These are phyloP conservation scores for Zygosaccharomyces lentus DNA, from an alignment of 805 yeast species.

Conservation along the genomic window DNA sequence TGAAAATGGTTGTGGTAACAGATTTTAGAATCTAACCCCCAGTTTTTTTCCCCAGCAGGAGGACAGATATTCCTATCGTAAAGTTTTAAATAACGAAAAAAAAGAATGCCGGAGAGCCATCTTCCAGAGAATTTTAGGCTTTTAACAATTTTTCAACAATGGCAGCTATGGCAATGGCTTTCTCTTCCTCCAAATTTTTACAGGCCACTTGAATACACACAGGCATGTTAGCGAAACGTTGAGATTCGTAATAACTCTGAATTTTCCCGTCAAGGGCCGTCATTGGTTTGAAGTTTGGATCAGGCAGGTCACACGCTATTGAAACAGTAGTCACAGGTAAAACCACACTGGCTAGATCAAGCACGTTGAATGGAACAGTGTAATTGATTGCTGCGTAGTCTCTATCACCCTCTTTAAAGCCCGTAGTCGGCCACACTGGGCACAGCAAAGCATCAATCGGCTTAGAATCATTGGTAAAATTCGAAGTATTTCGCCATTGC, in stretches of 20 bases:
- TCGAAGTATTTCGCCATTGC: conserved; percentile 37
- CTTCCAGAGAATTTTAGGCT: too few relatives aligned
- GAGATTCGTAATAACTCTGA: conserved; percentile 44
- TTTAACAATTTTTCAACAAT: conserved; percentile 27
- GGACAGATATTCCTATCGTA: too few relatives aligned
- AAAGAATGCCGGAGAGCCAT: too few relatives aligned
- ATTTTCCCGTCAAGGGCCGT: conserved; percentile 32
- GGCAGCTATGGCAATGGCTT: conserved; percentile 37
- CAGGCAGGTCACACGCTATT: conserved; percentile 31
- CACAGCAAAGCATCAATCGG: conserved; percentile 48
- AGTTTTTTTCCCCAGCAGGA: too few relatives aligned
- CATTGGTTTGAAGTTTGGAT: conserved; percentile 25
- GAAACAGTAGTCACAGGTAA: conserved; percentile 44
- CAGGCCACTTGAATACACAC: conserved; percentile 54
- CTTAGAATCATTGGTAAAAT: conserved; percentile 35
- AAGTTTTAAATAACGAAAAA: too few relatives aligned
- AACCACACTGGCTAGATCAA: conserved; percentile 41
- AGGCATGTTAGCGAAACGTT: conserved; percentile 48
- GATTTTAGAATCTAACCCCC: too few relatives aligned
- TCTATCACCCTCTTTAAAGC: conserved; percentile 39
- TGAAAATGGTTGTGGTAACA: too few relatives aligned
- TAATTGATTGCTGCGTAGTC: conserved; percentile 40
- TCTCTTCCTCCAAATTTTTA: conserved; percentile 55
- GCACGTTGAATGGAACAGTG: conserved; percentile 40
- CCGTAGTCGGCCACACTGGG: conserved; percentile 43